These are phyloP conservation scores for Chenopodium berlandieri DNA, from an alignment of 148 eudicot species.

Conservation along the genomic window DNA sequence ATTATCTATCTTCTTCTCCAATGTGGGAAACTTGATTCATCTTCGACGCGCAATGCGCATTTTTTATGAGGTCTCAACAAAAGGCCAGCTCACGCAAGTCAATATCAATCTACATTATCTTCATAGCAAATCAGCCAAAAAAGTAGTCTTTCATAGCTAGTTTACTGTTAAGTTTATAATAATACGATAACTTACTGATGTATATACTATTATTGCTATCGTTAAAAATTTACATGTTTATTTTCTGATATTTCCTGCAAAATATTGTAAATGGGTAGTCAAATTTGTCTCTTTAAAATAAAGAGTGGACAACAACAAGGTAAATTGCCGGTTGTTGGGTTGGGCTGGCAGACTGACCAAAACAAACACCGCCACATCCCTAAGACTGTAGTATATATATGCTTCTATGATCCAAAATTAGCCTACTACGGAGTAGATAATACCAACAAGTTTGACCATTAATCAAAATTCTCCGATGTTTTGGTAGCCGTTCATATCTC, in stretches of 20 bases:
- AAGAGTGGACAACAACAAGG: neutral
- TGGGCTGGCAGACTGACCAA: neutral
- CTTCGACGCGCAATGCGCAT: no score
- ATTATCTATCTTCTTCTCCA: no score
- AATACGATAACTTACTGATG: neutral
- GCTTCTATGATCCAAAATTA: neutral
- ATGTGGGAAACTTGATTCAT: no score
- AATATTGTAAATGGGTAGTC: neutral
- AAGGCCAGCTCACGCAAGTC: neutral
- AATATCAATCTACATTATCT: neutral
- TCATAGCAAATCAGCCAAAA: neutral
- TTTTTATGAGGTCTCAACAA: no score
- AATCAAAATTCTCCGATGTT: no score
- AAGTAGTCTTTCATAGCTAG: neutral
- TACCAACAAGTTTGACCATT: no score
- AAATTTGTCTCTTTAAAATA: neutral
- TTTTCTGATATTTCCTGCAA: neutral
- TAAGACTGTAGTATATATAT: no score
- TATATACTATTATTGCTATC: neutral
- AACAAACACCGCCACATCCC: neutral
- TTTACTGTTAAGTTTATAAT: neutral
- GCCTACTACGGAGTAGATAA: no score
- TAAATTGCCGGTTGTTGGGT: conserved; percentile 1
- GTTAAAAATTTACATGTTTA: neutral
- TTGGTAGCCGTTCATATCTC: no score